A percentile compares a stretch with the other conserved stretches of the same genome.
Conservation (phyloP, 257 asterid species). For the Apocynum venetum region DNA sequence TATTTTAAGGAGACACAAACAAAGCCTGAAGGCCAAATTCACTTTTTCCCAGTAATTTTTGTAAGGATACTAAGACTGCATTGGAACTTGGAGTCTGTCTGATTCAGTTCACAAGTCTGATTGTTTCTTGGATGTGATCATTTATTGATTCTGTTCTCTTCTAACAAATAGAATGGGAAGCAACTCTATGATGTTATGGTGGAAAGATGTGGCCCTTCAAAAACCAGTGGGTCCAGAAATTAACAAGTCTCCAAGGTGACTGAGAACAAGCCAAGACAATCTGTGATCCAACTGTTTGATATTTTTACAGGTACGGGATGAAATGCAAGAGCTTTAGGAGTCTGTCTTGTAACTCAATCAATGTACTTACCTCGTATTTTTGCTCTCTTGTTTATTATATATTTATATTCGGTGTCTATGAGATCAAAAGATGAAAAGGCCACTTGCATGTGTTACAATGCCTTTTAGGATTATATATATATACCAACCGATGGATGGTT, state of each 20-base stretch:
- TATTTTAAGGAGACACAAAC: conserved; percentile 92
- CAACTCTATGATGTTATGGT: conserved; percentile 81
- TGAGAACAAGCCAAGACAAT: conserved; percentile 7
- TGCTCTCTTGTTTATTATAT: background rate
- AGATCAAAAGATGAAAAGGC: background rate
- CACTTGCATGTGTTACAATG: background rate
- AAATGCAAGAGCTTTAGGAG: conserved; percentile 1
- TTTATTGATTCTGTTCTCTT: conserved; percentile 9
- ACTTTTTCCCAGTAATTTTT: conserved; percentile 74
- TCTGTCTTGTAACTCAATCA: background rate
- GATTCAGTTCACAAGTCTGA: conserved; percentile 21
- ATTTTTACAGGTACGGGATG: conserved; percentile 24
- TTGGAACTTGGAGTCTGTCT: conserved; percentile 18
- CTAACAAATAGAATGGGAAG: conserved; percentile 53
- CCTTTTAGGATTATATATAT: background rate
- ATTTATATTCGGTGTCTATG: background rate
- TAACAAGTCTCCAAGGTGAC: conserved; percentile 13
- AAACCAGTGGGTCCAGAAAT: conserved; percentile 72
- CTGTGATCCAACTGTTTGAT: conserved; percentile 13
- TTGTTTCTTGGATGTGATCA: background rate
- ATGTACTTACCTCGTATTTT: background rate
- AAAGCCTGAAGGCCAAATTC: conserved; percentile 79
- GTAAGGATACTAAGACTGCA: conserved; percentile 39
- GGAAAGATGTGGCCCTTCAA: conserved; percentile 76
- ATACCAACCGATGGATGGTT: background rate